A percentile compares a stretch with the other conserved stretches of the same genome.
phyloP scores from a whole-genome alignment of 495 filamentous ascomycete genomes.

The Daldinia grandis region DNA sequence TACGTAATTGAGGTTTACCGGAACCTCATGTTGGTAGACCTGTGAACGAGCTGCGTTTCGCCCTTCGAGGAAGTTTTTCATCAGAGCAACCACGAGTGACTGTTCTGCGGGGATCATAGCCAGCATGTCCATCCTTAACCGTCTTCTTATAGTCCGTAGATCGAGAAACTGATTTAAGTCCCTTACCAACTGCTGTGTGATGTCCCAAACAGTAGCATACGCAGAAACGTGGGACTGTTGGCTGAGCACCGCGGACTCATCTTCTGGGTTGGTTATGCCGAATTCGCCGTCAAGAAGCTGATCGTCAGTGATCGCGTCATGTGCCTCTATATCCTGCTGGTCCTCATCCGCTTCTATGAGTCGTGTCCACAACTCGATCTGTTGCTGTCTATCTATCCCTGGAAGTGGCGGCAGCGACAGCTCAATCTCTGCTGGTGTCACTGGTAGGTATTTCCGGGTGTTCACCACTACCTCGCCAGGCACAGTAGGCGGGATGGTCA shows the following conservation, averaged over 20 bases:
- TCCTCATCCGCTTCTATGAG: background rate
- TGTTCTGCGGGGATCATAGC: background rate
- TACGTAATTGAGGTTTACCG: background rate
- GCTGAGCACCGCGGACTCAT: background rate
- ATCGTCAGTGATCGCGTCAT: background rate
- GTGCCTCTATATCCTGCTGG: background rate
- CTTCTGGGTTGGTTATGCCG: background rate
- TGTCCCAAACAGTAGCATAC: background rate
- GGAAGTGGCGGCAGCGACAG: background rate
- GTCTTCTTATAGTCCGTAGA: conserved; percentile 5
- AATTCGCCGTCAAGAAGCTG: background rate
- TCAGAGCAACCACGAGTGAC: background rate
- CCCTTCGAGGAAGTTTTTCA: background rate
- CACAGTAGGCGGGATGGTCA: too few relatives aligned
- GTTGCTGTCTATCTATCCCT: background rate
- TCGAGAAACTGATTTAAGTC: background rate
- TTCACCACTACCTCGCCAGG: too few relatives aligned
- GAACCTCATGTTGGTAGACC: background rate
- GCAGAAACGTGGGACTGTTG: background rate
- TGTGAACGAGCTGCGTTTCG: background rate
- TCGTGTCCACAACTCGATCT: background rate
- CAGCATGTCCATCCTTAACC: conserved; percentile 6
- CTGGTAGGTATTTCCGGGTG: background rate
- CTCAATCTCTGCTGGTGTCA: background rate
- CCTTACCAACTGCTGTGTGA: background rate